Evolutionary conservation across 768 basidiomycete genomes (phyloP).

Genomic region (Lactarius vividus): DNA sequence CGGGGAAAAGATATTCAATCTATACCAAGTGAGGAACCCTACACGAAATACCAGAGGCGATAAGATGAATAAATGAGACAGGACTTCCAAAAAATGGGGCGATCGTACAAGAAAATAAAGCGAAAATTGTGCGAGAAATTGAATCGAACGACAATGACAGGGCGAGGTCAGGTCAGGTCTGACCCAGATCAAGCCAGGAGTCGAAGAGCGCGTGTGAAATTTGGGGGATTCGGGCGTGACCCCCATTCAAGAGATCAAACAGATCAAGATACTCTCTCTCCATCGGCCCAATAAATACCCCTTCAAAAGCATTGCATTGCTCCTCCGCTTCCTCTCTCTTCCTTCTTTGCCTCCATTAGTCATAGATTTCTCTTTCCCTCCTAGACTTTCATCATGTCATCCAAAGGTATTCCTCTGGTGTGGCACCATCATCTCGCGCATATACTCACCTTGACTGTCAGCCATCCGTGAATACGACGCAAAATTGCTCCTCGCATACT

Average conservation of each 20-base stretch:
- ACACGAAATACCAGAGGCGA: not conserved
- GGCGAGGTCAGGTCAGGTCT: too few species aligned
- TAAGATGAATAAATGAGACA: not conserved
- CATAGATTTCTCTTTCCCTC: conserved; percentile 7
- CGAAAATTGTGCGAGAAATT: conserved; percentile 2
- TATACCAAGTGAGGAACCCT: not conserved
- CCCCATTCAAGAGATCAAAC: conserved; percentile 8
- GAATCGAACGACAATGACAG: conserved; percentile 3
- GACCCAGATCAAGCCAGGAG: not conserved
- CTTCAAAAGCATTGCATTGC: not conserved
- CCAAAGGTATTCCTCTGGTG: conserved; percentile 21
- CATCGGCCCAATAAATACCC: conserved; percentile 26
- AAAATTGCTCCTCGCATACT: conserved; percentile 95
- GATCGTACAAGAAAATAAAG: not conserved
- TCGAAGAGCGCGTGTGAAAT: conserved; percentile 23
- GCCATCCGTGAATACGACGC: conserved; percentile 98
- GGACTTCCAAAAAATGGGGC: not conserved
- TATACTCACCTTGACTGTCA: conserved; percentile 31
- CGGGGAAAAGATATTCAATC: not conserved
- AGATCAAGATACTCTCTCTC: not conserved
- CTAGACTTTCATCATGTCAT: conserved; percentile 24
- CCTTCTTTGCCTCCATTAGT: conserved; percentile 4
- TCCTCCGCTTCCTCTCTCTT: not conserved
- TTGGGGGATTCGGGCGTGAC: conserved; percentile 20
- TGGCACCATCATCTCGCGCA: conserved; percentile 1